phyloP scores from a whole-genome alignment of 2,329 filamentous ascomycete species.

The Fusarium kyushuense region DNA sequence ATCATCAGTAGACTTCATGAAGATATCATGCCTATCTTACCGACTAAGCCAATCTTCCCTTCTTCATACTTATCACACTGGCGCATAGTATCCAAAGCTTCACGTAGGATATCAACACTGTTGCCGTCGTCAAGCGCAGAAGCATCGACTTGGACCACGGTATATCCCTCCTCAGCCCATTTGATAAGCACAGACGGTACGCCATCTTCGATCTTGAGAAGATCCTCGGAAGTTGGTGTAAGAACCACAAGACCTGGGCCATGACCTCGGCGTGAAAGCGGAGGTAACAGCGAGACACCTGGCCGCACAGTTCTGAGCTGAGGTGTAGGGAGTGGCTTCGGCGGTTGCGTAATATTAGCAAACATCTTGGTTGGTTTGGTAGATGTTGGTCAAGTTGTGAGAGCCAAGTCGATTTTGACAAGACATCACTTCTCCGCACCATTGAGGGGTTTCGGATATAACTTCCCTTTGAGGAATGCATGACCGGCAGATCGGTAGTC shows the following conservation, averaged over 20 bases:
- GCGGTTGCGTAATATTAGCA: conserved; percentile 44
- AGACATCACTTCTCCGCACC: conserved; percentile 2
- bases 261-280: conserved; percentile 54
- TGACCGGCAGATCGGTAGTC: not conserved
- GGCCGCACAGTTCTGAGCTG: conserved; percentile 29
- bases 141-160: conserved; percentile 58
- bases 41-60: conserved; percentile 55
- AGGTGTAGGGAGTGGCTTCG: conserved; percentile 39
- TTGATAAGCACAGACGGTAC: conserved; percentile 70
- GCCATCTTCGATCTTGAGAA: conserved; percentile 42
- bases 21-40: conserved; percentile 32
- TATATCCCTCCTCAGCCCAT: conserved; percentile 79
- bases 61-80: conserved; percentile 52
- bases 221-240: conserved; percentile 37
- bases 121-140: conserved; percentile 10
- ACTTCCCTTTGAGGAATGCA: not conserved
- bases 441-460: conserved; percentile 18
- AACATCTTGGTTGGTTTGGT: conserved; percentile 28
- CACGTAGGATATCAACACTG: conserved; percentile 27
- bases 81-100: conserved; percentile 41
- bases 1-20: accelerated
- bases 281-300: conserved; percentile 47
- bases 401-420: not conserved
- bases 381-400: not conserved
- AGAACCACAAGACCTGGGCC: conserved; percentile 55